A percentile compares a stretch with the other conserved stretches of the same genome.
Conservation (phyloP, 139 green algal species). For the Tetradesmus lagerheimii region DNA sequence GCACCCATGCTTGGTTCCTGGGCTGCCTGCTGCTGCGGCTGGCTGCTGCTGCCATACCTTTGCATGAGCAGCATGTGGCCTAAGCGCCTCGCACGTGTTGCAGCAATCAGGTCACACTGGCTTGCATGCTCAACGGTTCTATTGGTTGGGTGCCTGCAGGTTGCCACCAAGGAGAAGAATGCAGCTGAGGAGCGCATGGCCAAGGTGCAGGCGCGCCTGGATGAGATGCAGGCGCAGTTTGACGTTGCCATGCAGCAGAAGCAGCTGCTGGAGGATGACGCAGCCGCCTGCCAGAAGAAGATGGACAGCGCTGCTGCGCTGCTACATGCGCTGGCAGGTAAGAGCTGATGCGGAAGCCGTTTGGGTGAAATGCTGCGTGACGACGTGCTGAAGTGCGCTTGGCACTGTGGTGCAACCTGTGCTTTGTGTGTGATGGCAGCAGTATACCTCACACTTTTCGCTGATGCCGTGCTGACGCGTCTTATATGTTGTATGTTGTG, state of each 20-base stretch:
- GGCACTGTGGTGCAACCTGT: background rate
- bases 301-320: slow-evolving; percentile 94
- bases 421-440: background rate
- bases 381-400: background rate
- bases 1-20: background rate
- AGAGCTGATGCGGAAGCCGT: background rate
- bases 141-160: background rate
- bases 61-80: too few species aligned
- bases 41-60: too few species aligned
- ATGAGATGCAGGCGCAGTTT: slow-evolving; percentile 95
- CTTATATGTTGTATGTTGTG: background rate
- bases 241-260: slow-evolving; percentile 95
- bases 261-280: slow-evolving; percentile 92
- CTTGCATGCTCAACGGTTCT: too few species aligned
- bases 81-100: too few species aligned
- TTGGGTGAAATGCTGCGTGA: background rate
- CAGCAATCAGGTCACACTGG: too few species aligned
- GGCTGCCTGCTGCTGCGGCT: background rate
- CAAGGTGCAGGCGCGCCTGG: slow-evolving; percentile 90
- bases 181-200: slow-evolving; percentile 91
- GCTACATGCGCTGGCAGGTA: slow-evolving; percentile 85
- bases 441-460: too few species aligned
- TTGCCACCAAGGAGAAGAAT: slow-evolving; percentile 90
- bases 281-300: slow-evolving; percentile 84
- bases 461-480: background rate